Evolutionary conservation across 176 grass and related monocot genomes (phyloP).

Genomic region (Avena atlantica): DNA sequence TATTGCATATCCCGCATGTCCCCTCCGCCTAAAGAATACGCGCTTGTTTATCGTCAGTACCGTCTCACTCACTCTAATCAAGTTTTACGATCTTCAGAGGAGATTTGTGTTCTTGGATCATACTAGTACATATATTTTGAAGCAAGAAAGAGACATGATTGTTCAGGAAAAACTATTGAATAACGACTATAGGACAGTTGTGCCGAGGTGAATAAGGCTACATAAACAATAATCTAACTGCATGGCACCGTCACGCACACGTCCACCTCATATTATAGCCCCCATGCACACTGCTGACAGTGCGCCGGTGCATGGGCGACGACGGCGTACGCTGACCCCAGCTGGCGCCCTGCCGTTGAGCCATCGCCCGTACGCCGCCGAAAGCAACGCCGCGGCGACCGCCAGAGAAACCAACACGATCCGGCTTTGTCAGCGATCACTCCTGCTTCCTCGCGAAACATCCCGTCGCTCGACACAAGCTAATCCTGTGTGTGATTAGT

Average conservation of each 20-base stretch:
- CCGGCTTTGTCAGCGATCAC: too few species aligned
- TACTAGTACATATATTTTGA: neutral
- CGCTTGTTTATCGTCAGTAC: neutral
- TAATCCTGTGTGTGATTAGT: too few species aligned
- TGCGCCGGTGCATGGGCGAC: conserved; percentile 16
- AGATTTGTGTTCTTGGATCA: neutral
- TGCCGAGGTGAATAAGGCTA: too few species aligned
- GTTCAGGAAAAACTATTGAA: neutral
- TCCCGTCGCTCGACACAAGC: too few species aligned
- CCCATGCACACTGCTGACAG: neutral
- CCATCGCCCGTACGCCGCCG: too few species aligned
- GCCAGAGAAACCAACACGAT: too few species aligned
- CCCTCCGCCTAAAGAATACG: neutral
- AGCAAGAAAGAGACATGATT: too few species aligned
- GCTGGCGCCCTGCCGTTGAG: conserved; percentile 12
- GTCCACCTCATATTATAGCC: neutral
- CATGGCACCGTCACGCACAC: neutral
- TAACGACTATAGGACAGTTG: too few species aligned
- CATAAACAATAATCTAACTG: neutral
- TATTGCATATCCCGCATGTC: too few species aligned
- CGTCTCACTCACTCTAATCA: neutral
- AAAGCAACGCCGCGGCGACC: too few species aligned
- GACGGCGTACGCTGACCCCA: neutral
- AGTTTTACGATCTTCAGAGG: neutral
- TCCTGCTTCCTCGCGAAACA: too few species aligned